phyloP scores from a whole-genome alignment of 2,329 filamentous ascomycete species.

The Aspergillus japonicus region DNA sequence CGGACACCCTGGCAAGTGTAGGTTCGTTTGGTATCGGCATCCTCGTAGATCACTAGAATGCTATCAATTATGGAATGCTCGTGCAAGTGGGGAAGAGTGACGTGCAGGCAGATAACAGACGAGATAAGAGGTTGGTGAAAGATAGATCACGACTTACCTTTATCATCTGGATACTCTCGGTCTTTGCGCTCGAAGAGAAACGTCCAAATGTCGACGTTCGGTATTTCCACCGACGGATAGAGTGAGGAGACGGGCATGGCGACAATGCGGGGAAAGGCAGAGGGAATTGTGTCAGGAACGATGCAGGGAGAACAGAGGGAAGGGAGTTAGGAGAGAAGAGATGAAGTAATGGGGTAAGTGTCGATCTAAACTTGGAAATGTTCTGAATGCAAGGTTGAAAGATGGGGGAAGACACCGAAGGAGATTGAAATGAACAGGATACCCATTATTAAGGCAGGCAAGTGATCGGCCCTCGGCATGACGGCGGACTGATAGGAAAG shows the following conservation, averaged over 20 bases:
- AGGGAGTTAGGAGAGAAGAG: neutral
- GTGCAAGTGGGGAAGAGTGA: neutral
- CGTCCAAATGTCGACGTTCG: slow-evolving; percentile 73
- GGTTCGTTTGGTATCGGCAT: slow-evolving; percentile 65
- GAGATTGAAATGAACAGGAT: neutral
- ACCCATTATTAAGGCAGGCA: neutral
- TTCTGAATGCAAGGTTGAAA: neutral
- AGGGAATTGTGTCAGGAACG: neutral
- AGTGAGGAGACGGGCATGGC: slow-evolving; percentile 70
- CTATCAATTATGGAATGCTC: neutral
- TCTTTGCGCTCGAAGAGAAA: slow-evolving; percentile 72
- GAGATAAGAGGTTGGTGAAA: too few species aligned
- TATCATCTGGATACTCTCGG: slow-evolving; percentile 66
- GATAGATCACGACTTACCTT: slow-evolving; percentile 54
- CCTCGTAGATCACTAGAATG: slow-evolving; percentile 70
- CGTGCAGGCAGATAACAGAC: too few species aligned
- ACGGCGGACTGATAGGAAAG: neutral
- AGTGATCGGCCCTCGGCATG: slow-evolving; percentile 9
- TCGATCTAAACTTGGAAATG: too few species aligned
- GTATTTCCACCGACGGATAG: slow-evolving; percentile 66
- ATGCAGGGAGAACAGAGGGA: neutral
- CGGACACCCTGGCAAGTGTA: slow-evolving; percentile 72
- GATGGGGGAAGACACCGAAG: neutral
- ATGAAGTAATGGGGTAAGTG: neutral
- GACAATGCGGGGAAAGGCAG: slow-evolving; percentile 20